phyloP scores from a whole-genome alignment of 164 flowering plant genomes.

The Warburgia ugandensis region DNA sequence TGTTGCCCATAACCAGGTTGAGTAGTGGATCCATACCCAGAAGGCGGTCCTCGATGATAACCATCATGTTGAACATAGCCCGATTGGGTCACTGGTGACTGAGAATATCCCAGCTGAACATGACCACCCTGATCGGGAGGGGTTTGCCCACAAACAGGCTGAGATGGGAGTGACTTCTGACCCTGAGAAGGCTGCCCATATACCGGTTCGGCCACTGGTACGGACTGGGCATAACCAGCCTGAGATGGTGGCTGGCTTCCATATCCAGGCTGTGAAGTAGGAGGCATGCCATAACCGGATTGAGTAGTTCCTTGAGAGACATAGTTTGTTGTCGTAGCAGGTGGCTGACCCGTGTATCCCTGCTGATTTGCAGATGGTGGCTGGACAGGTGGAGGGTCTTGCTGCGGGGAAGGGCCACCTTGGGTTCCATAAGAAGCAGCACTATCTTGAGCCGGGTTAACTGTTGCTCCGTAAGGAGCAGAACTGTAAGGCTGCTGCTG shows the following conservation, averaged over 20 bases:
- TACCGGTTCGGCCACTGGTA: constrained; percentile 21
- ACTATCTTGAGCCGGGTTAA: constrained; percentile 46
- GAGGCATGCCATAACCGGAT: constrained; percentile 63
- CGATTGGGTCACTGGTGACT: constrained; percentile 38
- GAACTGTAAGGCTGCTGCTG: constrained; percentile 52
- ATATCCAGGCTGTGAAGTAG: constrained; percentile 45
- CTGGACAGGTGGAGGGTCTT: constrained; percentile 29
- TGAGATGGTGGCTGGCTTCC: constrained; percentile 45
- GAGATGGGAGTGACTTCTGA: constrained; percentile 40
- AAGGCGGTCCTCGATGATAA: constrained; percentile 15
- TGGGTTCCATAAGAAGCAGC: constrained; percentile 53
- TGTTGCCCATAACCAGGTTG: no score
- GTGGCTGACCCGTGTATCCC: constrained; percentile 52
- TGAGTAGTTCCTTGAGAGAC: constrained; percentile 48
- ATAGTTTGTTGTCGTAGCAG: constrained; percentile 41
- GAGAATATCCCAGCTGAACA: constrained; percentile 42
- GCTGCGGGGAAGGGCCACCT: constrained; percentile 33
- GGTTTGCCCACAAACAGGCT: constrained; percentile 53
- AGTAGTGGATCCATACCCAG: constrained; percentile 40
- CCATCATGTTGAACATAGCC: constrained; percentile 56
- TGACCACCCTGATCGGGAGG: constrained; percentile 42
- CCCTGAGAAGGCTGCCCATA: constrained; percentile 45
- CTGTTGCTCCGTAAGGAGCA: constrained; percentile 38
- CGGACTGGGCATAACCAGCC: constrained; percentile 41
- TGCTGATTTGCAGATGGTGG: constrained; percentile 39